Conservation (phyloP, 768 basidiomycete species). For the Tulasnella sp. region DNA sequence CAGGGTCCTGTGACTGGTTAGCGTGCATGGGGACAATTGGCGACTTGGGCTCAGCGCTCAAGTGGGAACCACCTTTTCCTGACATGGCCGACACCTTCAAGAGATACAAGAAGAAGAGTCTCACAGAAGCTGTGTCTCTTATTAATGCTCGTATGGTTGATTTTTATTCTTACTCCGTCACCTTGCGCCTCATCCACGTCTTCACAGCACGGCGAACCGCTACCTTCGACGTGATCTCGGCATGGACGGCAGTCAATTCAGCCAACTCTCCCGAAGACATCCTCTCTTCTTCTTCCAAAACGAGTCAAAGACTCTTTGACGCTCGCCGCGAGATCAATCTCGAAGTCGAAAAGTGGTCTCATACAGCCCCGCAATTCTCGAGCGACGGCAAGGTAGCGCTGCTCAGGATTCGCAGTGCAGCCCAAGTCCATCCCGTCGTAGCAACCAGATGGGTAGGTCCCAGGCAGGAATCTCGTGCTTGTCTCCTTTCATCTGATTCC, state of each 20-base stretch:
- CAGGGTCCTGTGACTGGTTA: conserved; percentile 32
- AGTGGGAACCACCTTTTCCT: conserved; percentile 28
- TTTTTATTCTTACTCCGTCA: neutral
- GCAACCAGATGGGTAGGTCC: conserved; percentile 37
- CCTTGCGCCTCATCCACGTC: neutral
- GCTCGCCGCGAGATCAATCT: conserved; percentile 35
- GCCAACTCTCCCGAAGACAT: conserved; percentile 29
- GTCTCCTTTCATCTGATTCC: neutral
- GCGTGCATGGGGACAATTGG: conserved; percentile 40
- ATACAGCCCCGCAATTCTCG: conserved; percentile 37
- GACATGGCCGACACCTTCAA: conserved; percentile 32
- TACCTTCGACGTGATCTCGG: conserved; percentile 24
- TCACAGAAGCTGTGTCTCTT: conserved; percentile 38
- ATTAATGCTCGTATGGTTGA: conserved; percentile 36
- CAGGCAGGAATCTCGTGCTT: neutral
- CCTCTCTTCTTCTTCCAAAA: conserved; percentile 24
- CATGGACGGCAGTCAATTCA: conserved; percentile 33
- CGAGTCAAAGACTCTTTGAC: conserved; percentile 30
- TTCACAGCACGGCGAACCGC: conserved; percentile 1
- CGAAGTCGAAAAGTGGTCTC: conserved; percentile 34
- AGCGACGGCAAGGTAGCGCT: conserved; percentile 41
- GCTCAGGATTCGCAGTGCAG: conserved; percentile 36
- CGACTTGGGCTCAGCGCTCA: conserved; percentile 33
- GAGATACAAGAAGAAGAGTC: conserved; percentile 34
- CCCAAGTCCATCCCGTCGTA: conserved; percentile 42